These are phyloP conservation scores for Sinapis alba DNA, from an alignment of 441 rosid species.

Conservation along the genomic window DNA sequence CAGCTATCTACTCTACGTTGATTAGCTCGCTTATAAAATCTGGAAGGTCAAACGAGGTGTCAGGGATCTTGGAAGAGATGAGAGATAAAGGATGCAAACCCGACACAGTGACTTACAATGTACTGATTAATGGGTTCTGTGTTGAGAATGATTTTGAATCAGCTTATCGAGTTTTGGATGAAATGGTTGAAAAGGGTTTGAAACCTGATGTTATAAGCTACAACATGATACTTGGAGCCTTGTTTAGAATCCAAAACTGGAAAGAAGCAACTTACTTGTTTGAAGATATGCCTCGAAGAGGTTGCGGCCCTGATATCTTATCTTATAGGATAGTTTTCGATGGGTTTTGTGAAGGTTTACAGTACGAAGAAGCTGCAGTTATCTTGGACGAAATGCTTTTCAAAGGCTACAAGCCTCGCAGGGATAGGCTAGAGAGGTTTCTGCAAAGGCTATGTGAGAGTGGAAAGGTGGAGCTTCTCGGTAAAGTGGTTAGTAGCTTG, in stretches of 20 bases:
- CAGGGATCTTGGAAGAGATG: slow-evolving; percentile 60
- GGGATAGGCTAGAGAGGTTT: slow-evolving; percentile 40
- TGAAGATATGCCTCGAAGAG: slow-evolving; percentile 80
- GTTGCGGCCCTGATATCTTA: slow-evolving; percentile 67
- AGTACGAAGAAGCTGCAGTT: slow-evolving; percentile 54
- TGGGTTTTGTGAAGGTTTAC: slow-evolving; percentile 52
- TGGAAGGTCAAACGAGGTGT: slow-evolving; percentile 60
- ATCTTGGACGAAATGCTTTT: slow-evolving; percentile 82
- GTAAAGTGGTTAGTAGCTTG: slow-evolving; percentile 47
- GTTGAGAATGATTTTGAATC: slow-evolving; percentile 53
- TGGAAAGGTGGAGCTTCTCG: slow-evolving; percentile 44
- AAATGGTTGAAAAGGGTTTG: slow-evolving; percentile 57
- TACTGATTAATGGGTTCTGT: slow-evolving; percentile 57
- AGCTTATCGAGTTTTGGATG: slow-evolving; percentile 56
- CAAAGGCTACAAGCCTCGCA: slow-evolving; percentile 63
- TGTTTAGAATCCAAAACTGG: slow-evolving; percentile 61
- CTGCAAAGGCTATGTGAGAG: slow-evolving; percentile 48
- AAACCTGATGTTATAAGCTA: slow-evolving; percentile 69
- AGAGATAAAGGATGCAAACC: slow-evolving; percentile 50
- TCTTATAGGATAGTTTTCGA: slow-evolving; percentile 77
- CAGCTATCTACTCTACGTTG: slow-evolving; percentile 60
- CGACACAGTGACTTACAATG: slow-evolving; percentile 66
- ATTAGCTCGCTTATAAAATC: slow-evolving; percentile 52
- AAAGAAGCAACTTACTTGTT: slow-evolving; percentile 64
- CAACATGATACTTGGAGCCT: slow-evolving; percentile 57